A percentile compares a stretch with the other conserved stretches of the same genome.
Conservation (phyloP, 2,329 filamentous ascomycete genomes). For the Pyricularia sp. region DNA sequence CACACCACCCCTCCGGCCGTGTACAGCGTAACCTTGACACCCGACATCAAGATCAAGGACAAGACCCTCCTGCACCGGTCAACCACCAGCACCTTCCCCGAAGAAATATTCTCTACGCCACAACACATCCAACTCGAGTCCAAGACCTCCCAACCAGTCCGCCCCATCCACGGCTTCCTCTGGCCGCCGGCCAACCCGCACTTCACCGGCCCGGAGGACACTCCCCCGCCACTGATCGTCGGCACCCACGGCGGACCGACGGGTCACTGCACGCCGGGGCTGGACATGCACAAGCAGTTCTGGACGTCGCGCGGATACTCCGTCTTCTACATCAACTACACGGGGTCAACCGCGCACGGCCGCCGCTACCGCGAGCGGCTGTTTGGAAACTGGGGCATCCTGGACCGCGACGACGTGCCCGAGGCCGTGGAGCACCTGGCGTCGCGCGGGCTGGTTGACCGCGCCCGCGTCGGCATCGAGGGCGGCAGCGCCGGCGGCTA, state of each 20-base stretch:
- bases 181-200: slow-evolving; percentile 37
- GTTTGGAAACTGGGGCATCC: slow-evolving; percentile 36
- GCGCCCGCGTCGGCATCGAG: slow-evolving; percentile 8
- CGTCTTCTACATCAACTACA: slow-evolving; percentile 40
- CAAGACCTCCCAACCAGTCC: slow-evolving; percentile 14
- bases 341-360: slow-evolving; percentile 41
- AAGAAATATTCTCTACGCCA: slow-evolving; percentile 25
- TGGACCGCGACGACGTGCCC: slow-evolving; percentile 40
- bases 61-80: slow-evolving; percentile 23
- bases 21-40: slow-evolving; percentile 24
- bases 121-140: slow-evolving; percentile 15
- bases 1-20: slow-evolving; percentile 20
- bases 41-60: not conserved
- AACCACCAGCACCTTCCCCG: slow-evolving; percentile 20
- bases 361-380: slow-evolving; percentile 38
- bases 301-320: slow-evolving; percentile 46
- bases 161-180: slow-evolving; percentile 34
- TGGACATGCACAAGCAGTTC: slow-evolving; percentile 33
- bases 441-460: slow-evolving; percentile 12
- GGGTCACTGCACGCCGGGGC: slow-evolving; percentile 27
- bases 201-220: slow-evolving; percentile 25
- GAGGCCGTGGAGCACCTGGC: slow-evolving; percentile 34
- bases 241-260: slow-evolving; percentile 44
- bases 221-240: slow-evolving; percentile 38
- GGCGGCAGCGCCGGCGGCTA: slow-evolving; percentile 46